Percentiles rank a stretch among this genome's conserved stretches.
These are phyloP conservation scores for Collybia sordida DNA, from an alignment of 768 basidiomycete genomes.

Conservation along the genomic window DNA sequence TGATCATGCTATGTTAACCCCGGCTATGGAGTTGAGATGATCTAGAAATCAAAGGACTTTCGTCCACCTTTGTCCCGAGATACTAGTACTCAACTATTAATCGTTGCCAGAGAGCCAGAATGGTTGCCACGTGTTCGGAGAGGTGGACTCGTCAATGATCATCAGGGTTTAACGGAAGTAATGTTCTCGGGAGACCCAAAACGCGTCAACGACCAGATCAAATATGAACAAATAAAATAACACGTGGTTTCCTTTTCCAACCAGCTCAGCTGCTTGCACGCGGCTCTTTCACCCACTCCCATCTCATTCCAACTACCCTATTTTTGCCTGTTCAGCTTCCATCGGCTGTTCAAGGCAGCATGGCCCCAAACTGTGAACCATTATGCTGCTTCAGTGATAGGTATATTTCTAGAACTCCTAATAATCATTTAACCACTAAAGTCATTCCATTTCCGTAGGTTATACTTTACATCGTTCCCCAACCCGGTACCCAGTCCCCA, in stretches of 20 bases:
- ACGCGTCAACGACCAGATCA: no score
- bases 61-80: no score
- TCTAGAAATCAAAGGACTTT: no score
- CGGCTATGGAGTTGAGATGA: no score
- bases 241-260: slow-evolving; percentile 22
- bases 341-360: slow-evolving; percentile 19
- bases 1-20: no score
- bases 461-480: slow-evolving; percentile 89
- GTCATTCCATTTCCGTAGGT: slow-evolving; percentile 39
- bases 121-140: no score
- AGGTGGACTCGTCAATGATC: no score
- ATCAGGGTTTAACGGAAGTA: slow-evolving; percentile 6
- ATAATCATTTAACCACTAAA: slow-evolving; percentile 11
- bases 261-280: slow-evolving; percentile 14
- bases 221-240: slow-evolving; percentile 11
- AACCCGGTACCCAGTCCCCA: slow-evolving; percentile 69
- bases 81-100: no score
- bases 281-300: slow-evolving; percentile 20
- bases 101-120: no score
- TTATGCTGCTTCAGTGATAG: slow-evolving; percentile 79
- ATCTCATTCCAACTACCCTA: slow-evolving; percentile 10
- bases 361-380: slow-evolving; percentile 67
- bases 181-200: background rate
- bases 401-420: slow-evolving; percentile 30
- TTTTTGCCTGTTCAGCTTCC: slow-evolving; percentile 12